A percentile compares a stretch with the other conserved stretches of the same genome.
phyloP scores from a whole-genome alignment of 257 asterid species.

The Ophiorrhiza pumila region DNA sequence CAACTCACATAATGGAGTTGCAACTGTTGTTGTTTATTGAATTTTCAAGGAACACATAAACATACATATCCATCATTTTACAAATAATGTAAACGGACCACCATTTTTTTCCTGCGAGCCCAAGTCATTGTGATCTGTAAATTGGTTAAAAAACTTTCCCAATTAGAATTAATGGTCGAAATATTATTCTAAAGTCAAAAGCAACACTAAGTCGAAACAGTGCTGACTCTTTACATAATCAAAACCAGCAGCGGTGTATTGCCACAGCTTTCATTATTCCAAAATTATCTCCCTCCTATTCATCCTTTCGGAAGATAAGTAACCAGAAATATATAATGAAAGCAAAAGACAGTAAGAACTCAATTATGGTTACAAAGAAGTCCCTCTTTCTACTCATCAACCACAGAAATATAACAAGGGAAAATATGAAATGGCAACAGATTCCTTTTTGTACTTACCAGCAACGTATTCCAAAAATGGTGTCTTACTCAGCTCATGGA shows the following conservation, averaged over 20 bases:
- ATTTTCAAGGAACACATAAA: too few relatives aligned
- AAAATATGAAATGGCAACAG: background rate
- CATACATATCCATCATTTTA: too few relatives aligned
- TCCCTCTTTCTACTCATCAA: conserved; percentile 12
- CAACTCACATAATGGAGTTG: too few relatives aligned
- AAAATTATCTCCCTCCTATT: conserved; percentile 19
- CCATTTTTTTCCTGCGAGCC: too few relatives aligned
- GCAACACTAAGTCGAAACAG: background rate
- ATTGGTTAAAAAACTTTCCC: too few relatives aligned
- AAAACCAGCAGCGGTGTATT: conserved; percentile 19
- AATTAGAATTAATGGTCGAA: too few relatives aligned
- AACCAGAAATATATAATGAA: conserved; percentile 17
- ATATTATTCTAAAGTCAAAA: too few relatives aligned
- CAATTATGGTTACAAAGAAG: conserved; percentile 3
- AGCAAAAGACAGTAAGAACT: conserved; percentile 1
- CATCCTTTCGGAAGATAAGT: conserved; percentile 19
- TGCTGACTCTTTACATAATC: conserved; percentile 27
- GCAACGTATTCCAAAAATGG: background rate
- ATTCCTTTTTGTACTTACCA: background rate
- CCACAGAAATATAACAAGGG: background rate
- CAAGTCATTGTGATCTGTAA: too few relatives aligned
- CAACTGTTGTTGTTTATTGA: too few relatives aligned
- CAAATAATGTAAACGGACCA: too few relatives aligned
- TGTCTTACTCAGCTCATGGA: background rate
- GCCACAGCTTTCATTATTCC: conserved; percentile 36